Evolutionary conservation across 2,329 filamentous ascomycete species (phyloP).

Genomic region (Arachnomyces sp.): DNA sequence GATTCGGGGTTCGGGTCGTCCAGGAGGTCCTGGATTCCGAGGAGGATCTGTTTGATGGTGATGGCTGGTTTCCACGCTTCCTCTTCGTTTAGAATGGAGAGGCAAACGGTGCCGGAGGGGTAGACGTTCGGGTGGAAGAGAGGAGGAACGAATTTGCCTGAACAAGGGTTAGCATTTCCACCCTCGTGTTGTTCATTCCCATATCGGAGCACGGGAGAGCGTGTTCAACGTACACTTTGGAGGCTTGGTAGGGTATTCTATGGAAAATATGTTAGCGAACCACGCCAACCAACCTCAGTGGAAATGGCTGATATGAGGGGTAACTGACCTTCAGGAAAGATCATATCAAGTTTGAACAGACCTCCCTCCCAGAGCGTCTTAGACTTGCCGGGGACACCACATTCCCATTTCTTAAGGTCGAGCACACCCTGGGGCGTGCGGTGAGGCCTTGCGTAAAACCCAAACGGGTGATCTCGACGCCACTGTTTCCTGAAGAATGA

Average conservation of each 20-base stretch:
- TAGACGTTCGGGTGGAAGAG: constrained; percentile 99
- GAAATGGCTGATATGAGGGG: not conserved
- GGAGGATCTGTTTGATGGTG: constrained; percentile 93
- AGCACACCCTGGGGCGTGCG: constrained; percentile 71
- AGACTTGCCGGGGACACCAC: constrained; percentile 88
- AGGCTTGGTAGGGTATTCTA: constrained; percentile 97
- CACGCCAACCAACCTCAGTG: constrained; percentile 5
- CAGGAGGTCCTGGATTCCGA: constrained; percentile 91
- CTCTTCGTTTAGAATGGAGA: constrained; percentile 96
- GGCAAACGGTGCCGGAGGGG: constrained; percentile 91
- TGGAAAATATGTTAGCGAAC: constrained; percentile 8
- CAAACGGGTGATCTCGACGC: constrained; percentile 93
- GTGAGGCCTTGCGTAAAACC: constrained; percentile 85
- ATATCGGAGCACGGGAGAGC: not conserved
- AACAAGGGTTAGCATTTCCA: not conserved
- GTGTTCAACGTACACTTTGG: constrained; percentile 73
- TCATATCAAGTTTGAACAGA: constrained; percentile 86
- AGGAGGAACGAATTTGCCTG: constrained; percentile 92
- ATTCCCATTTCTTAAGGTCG: constrained; percentile 94
- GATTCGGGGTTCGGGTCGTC: constrained; percentile 96
- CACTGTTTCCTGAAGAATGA: constrained; percentile 71
- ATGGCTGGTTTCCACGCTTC: constrained; percentile 98
- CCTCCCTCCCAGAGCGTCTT: constrained; percentile 98
- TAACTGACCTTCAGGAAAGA: constrained; percentile 78
- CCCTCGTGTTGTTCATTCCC: not conserved